Evolutionary conservation across 2,329 filamentous ascomycete genomes (phyloP).

Genomic region (Aspergillus tamarii): DNA sequence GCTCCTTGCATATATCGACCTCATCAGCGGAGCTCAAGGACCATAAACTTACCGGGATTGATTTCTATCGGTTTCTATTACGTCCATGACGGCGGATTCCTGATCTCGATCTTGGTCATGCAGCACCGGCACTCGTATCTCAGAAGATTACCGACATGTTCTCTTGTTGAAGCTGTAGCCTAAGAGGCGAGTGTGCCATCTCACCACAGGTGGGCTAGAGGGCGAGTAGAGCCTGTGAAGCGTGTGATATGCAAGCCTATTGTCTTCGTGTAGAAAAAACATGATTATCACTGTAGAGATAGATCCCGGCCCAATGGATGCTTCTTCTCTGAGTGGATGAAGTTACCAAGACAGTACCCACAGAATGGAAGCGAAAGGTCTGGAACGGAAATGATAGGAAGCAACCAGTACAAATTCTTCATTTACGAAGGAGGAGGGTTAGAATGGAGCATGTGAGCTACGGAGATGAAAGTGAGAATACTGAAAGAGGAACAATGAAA

Average conservation of each 20-base stretch:
- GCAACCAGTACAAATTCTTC: background rate
- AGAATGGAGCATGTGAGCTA: background rate
- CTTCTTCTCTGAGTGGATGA: background rate
- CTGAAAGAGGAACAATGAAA: background rate
- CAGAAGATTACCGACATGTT: background rate
- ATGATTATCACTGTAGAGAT: background rate
- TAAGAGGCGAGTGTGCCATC: background rate
- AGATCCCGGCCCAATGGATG: background rate
- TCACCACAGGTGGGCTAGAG: background rate
- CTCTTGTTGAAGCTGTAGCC: background rate
- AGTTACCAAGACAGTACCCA: background rate
- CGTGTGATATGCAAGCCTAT: background rate
- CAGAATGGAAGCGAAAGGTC: background rate
- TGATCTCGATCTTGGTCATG: background rate
- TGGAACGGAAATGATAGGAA: background rate
- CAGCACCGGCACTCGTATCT: background rate
- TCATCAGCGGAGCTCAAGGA: background rate
- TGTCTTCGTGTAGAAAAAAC: background rate
- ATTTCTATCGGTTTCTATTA: background rate
- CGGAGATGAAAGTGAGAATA: background rate
- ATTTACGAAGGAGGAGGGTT: background rate
- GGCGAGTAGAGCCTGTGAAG: background rate
- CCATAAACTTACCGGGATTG: background rate
- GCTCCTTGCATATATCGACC: conserved; percentile 15
- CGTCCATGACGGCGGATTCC: no score